Evolutionary conservation across 202 grass and related monocot genomes (phyloP).

Genomic region (Zizania palustris): DNA sequence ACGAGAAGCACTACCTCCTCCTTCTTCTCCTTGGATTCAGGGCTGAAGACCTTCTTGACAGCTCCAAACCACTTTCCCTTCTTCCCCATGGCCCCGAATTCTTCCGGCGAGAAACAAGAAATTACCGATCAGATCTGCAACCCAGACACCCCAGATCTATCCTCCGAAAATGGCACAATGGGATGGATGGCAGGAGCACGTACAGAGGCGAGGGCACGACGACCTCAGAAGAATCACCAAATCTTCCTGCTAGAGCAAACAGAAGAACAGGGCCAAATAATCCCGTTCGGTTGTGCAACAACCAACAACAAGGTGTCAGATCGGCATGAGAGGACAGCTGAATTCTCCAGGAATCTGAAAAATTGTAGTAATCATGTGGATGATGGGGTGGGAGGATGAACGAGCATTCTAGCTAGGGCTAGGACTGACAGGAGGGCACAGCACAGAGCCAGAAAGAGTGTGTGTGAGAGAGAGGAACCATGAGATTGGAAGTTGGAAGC

Average conservation of each 20-base stretch:
- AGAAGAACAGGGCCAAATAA: not conserved
- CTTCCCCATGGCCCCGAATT: constrained; percentile 71
- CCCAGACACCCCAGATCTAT: constrained; percentile 33
- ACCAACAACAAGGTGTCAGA: constrained; percentile 47
- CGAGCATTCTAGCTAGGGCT: constrained; percentile 30
- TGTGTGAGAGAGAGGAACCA: not conserved
- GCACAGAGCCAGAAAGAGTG: not conserved
- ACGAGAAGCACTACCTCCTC: constrained; percentile 48
- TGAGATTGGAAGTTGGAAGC: constrained; percentile 15
- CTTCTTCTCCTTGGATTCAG: constrained; percentile 92
- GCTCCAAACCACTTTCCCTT: constrained; percentile 97
- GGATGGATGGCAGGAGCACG: constrained; percentile 16
- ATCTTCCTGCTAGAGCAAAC: constrained; percentile 48
- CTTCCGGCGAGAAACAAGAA: constrained; percentile 22
- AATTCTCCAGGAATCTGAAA: constrained; percentile 30
- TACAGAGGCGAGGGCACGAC: constrained; percentile 17
- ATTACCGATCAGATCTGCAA: constrained; percentile 37
- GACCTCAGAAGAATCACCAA: constrained; percentile 23
- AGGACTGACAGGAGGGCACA: constrained; percentile 44
- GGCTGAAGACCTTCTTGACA: constrained; percentile 99
- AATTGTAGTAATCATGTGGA: constrained; percentile 47
- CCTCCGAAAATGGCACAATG: constrained; percentile 15
- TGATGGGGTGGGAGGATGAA: constrained; percentile 23
- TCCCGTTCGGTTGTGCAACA: constrained; percentile 37
- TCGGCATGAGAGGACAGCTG: constrained; percentile 43